Evolutionary conservation across 768 basidiomycete species (phyloP).

Genomic region (Amanita thiersii): DNA sequence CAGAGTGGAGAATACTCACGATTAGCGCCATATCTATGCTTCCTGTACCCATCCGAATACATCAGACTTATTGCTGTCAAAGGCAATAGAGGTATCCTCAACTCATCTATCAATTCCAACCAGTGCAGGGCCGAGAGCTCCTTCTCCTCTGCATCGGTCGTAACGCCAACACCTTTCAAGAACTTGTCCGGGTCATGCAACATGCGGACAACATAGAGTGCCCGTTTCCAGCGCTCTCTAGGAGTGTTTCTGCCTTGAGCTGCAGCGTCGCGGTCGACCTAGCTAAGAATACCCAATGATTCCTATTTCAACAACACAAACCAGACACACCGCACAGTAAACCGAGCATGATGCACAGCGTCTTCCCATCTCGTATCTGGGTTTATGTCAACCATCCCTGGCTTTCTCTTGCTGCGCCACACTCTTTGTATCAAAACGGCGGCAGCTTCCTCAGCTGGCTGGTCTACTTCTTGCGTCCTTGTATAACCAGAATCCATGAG

Average conservation of each 20-base stretch:
- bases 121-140: conserved; percentile 53
- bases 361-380: conserved; percentile 28
- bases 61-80: no score
- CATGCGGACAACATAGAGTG: conserved; percentile 18
- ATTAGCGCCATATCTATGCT: conserved; percentile 59
- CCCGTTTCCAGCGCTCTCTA: conserved; percentile 39
- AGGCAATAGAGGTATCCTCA: no score
- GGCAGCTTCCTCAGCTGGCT: no score
- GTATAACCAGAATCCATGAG: neutral
- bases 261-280: conserved; percentile 36
- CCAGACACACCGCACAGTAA: conserved; percentile 22
- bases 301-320: neutral
- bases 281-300: neutral
- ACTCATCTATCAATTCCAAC: conserved; percentile 57
- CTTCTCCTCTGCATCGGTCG: conserved; percentile 28
- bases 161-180: neutral
- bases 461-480: no score
- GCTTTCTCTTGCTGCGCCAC: conserved; percentile 14
- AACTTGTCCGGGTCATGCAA: neutral
- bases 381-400: conserved; percentile 23
- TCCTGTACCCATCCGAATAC: no score
- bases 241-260: conserved; percentile 38
- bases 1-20: no score
- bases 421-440: neutral
- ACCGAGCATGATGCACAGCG: conserved; percentile 25